Conservation (phyloP, 176 grass and related monocot species). For the Echinochloa phyllopogon region DNA sequence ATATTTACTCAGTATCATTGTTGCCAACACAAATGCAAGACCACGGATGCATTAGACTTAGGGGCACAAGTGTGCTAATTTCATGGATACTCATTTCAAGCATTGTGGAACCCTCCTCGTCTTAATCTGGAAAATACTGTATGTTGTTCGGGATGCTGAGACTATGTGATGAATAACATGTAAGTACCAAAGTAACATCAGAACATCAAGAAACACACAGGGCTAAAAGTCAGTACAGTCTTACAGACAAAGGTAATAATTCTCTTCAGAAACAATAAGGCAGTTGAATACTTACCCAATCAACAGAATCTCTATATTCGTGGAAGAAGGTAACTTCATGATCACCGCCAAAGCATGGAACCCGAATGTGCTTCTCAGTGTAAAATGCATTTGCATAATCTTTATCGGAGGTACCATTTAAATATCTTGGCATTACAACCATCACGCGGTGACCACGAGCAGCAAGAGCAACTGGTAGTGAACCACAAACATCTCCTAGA, state of each 20-base stretch:
- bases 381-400: constrained; percentile 58
- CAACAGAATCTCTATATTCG: constrained; percentile 80
- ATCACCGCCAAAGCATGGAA: constrained; percentile 78
- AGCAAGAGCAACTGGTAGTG: constrained; percentile 86
- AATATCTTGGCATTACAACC: constrained; percentile 91
- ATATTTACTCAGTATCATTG: constrained; percentile 15
- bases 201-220: constrained; percentile 23
- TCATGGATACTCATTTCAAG: constrained; percentile 9
- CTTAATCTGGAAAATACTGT: background rate
- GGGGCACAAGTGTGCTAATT: background rate
- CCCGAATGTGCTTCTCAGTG: constrained; percentile 58
- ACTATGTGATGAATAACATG: background rate
- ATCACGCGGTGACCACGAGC: constrained; percentile 92
- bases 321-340: constrained; percentile 91
- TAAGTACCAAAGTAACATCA: constrained; percentile 9
- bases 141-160: background rate
- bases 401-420: constrained; percentile 70
- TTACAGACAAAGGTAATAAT: background rate
- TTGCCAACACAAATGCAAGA: constrained; percentile 9
- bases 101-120: background rate
- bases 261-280: constrained; percentile 30
- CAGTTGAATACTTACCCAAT: constrained; percentile 72
- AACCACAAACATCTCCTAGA: constrained; percentile 96
- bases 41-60: constrained; percentile 9
- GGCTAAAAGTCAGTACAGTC: background rate